Percentiles rank a stretch among this genome's conserved stretches.
Evolutionary conservation across 1,284 basidiomycete genomes (phyloP).

Genomic region (Boletellus dicymbophilus): DNA sequence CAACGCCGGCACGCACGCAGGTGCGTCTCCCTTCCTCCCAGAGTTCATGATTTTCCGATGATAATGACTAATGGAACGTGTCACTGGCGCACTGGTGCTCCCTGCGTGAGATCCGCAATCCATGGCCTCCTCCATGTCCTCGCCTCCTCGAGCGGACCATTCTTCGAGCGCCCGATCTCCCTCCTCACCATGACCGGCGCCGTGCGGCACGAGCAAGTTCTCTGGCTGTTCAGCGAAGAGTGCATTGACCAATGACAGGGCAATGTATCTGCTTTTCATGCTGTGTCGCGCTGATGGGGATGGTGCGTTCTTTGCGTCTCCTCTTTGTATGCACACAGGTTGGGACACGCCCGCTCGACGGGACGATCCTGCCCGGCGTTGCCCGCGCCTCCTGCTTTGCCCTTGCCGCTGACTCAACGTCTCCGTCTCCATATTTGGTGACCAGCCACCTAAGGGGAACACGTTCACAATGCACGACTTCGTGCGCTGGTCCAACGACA

Average conservation of each 20-base stretch:
- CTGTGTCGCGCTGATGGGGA: constrained; percentile 47
- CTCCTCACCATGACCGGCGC: constrained; percentile 69
- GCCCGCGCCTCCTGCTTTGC: constrained; percentile 74
- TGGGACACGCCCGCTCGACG: constrained; percentile 75
- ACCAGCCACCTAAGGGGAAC: too few species aligned
- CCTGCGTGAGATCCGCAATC: constrained; percentile 71
- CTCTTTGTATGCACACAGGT: constrained; percentile 35
- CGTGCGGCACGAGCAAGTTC: constrained; percentile 75
- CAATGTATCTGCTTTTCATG: constrained; percentile 69
- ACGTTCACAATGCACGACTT: constrained; percentile 71
- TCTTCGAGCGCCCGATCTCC: constrained; percentile 72
- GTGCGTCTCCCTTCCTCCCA: constrained; percentile 27
- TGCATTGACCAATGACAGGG: constrained; percentile 51
- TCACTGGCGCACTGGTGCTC: too few species aligned
- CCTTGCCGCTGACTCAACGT: constrained; percentile 45
- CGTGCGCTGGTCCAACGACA: constrained; percentile 44
- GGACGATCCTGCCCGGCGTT: constrained; percentile 72
- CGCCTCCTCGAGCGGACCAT: constrained; percentile 67
- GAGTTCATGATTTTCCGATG: too few species aligned
- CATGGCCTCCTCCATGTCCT: constrained; percentile 76
- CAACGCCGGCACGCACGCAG: constrained; percentile 78
- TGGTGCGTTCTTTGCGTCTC: constrained; percentile 19
- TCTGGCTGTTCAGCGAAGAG: constrained; percentile 50
- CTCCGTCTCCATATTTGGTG: constrained; percentile 14
- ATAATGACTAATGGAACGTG: too few species aligned